Conservation (phyloP, 257 asterid genomes). For the Hygrophila difformis region DNA sequence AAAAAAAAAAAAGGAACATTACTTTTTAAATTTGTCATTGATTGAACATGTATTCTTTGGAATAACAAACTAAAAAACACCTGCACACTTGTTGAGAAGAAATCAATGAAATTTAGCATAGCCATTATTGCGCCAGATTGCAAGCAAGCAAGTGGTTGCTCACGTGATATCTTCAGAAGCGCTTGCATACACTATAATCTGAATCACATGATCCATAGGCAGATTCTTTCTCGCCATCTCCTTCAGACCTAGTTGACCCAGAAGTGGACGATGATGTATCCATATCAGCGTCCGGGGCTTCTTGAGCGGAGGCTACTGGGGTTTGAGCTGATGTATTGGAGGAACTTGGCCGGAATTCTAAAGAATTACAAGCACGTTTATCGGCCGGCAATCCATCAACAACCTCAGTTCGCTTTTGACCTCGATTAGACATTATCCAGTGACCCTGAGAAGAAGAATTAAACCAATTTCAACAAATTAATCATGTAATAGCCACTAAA, state of each 20-base stretch:
- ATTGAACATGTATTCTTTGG: not conserved
- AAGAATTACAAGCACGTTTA: constrained; percentile 81
- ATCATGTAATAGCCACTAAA: not conserved
- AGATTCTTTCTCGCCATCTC: constrained; percentile 72
- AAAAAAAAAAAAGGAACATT: constrained; percentile 21
- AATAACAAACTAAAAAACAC: constrained; percentile 23
- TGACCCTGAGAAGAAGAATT: constrained; percentile 15
- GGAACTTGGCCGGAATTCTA: constrained; percentile 67
- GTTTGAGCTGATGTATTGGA: constrained; percentile 55
- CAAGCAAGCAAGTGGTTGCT: constrained; percentile 90
- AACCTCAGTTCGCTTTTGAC: constrained; percentile 74
- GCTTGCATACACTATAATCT: constrained; percentile 91
- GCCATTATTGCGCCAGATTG: constrained; percentile 92
- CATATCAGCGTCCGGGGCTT: constrained; percentile 57
- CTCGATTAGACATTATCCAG: constrained; percentile 63
- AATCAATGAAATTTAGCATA: constrained; percentile 70
- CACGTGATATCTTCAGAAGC: constrained; percentile 73
- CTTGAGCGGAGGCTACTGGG: constrained; percentile 34
- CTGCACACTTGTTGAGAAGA: constrained; percentile 91
- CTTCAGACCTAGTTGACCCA: constrained; percentile 66
- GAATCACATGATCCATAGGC: constrained; percentile 76
- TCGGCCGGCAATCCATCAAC: constrained; percentile 85
- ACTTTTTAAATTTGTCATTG: constrained; percentile 12
- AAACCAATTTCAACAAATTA: constrained; percentile 7
- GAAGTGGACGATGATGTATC: constrained; percentile 78